Base-by-base conservation (phyloP, 2,329 filamentous ascomycete genomes). In the Pseudopithomyces chartarum region DNA sequence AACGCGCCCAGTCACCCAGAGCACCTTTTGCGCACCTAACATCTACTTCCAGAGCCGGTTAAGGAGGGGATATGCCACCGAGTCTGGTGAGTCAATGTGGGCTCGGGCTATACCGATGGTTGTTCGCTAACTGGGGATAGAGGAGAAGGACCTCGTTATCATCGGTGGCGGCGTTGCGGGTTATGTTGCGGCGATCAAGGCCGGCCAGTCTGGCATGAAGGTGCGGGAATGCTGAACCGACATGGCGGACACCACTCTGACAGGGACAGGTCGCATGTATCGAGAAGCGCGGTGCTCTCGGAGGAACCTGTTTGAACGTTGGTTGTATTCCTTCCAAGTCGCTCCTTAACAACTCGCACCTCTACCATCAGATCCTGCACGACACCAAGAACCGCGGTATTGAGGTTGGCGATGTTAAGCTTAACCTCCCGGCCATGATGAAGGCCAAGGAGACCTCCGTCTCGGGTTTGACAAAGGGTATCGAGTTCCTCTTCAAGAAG, bases 271-370 rank as follows among this genome's bases (percentile, higher is more conserved):
- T 97, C 63, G 86, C 92, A 60, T 99, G 95, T 81, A 96, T 99
- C 82, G 95, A 99, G 83, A 99, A 99, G 86, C 92, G 95, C 76
- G 95, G 95, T 68, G 85, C 87, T 59, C 88, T 99, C 70, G 95
- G 95, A 73, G 95, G 95, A 77, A 99, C 95, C 73, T 99, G 95
- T 84, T 83, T 99, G 73, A 99, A 99, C 79, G 95, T 99, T 74
- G 95, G 95, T 81, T 99, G 95, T 82, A 99, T 99, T 76, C 95
- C 95, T 66, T 99, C 95, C 65, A 99, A 99, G 82, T 97, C 95
- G 62, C 91, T 99, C 68, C 91, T 99, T 79, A 99, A 98, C 88
- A 98, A 98, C 85, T 97, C 95, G 70, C 92, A 97, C 79, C 86
- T 98, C 59, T 98, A 98, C 85, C 94, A 98, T 84, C 90, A 93